Evolutionary conservation across 202 grass and related monocot genomes (phyloP), one percentile per base, ranked within the genome.

Genomic region (Brachypodium distachyon): DNA sequence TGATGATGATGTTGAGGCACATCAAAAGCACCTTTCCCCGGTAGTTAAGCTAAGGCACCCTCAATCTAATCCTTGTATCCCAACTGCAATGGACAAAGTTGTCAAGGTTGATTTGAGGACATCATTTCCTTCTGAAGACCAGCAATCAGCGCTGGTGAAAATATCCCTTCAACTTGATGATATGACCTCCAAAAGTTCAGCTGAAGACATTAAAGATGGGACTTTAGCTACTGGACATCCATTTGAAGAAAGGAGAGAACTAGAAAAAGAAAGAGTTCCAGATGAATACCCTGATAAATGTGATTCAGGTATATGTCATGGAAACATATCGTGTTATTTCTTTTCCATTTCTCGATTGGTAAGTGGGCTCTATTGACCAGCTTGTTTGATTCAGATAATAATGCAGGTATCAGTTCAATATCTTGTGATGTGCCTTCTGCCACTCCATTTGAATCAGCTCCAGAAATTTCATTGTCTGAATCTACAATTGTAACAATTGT

Each of bases 1-100:
- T 29, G 87, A 94, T 72, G 87, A 97, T 79, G 91, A 92, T 77
- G 77, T 77, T 27, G 89, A 89, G 49, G 82, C 70, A 60, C 80
- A 90, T 72, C 86, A 88, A 84, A 90, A 54, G 68, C 87, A 77
- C 70, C 67, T 82, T 76, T 56, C 83, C 88, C 76, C 77, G 25
- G 19, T 57, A 55, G 71, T 33, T 70, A 86, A 85, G 57, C 28
- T 60, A 57, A 77, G 46, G 32, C 67, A 84, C 32, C 22, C 56
- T 73, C 63, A 84, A 21, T 74, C 57, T 44, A 82, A 31, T 52
- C 42, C 56, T 42, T 82, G 36, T 52, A 69, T 34, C 77, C 61
- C 82, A 77, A 43, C 74, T 77, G 78, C 42, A 80, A 81, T 83
- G 72, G 87, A 90, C 61, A 90, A 77, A 60, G 86, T 70, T 78